Conservation (phyloP, 345 rosid genomes). For the Barbarea vulgaris region DNA sequence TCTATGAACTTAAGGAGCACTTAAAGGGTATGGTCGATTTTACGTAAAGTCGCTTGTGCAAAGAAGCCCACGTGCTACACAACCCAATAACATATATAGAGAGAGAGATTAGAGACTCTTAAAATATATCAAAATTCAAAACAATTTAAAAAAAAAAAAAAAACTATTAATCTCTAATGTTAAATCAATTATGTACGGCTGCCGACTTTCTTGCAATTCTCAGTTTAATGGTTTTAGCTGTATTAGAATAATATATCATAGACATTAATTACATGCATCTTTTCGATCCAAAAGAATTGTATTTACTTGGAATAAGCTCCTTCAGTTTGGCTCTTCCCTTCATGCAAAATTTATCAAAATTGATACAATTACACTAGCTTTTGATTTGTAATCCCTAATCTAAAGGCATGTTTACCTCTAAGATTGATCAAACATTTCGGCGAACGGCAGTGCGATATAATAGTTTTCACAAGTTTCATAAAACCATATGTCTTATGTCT, state of each 20-base stretch:
- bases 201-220: not conserved
- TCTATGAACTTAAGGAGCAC: slow-evolving; percentile 26
- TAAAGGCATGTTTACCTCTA: not conserved
- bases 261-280: not conserved
- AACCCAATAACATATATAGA: slow-evolving; percentile 18
- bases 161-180: not conserved
- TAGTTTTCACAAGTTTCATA: not conserved
- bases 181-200: not conserved
- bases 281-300: not conserved
- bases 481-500: too few species aligned
- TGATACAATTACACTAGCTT: not conserved
- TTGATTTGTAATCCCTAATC: not conserved
- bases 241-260: not conserved
- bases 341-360: not conserved
- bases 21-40: slow-evolving; percentile 24
- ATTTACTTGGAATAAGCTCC: slow-evolving; percentile 8
- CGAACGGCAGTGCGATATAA: not conserved
- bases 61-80: slow-evolving; percentile 26
- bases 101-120: too few species aligned
- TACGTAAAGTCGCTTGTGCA: slow-evolving; percentile 26
- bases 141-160: not conserved
- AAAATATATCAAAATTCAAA: too few species aligned
- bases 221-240: not conserved
- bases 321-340: not conserved
- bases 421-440: not conserved